Percentiles rank a stretch among this genome's conserved stretches.
Evolutionary conservation across 345 rosid genomes (phyloP).

Genomic region (Lagerstroemia speciosa): DNA sequence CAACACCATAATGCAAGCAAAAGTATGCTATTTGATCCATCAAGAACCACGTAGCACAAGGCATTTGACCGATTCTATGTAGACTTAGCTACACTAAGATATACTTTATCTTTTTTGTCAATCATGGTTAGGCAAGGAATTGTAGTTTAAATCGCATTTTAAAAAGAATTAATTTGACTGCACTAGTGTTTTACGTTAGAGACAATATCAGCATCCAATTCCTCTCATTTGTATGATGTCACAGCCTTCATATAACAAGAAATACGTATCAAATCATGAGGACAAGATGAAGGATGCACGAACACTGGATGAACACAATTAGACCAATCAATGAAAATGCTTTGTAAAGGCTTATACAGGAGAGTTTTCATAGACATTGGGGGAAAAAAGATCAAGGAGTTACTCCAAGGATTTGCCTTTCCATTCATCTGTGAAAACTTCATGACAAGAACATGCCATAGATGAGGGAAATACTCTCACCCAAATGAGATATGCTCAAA

Average conservation of each 20-base stretch:
- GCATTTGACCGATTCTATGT: neutral
- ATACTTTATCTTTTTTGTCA: neutral
- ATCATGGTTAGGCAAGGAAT: too few relatives aligned
- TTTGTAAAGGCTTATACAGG: neutral
- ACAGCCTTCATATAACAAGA: neutral
- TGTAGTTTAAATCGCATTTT: neutral
- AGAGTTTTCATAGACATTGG: neutral
- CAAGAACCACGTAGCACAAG: neutral
- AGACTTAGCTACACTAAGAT: neutral
- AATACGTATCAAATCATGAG: neutral
- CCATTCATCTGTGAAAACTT: neutral
- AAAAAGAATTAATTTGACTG: too few relatives aligned
- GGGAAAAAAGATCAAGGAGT: neutral
- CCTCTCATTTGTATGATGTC: neutral
- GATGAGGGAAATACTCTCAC: neutral
- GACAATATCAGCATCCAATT: neutral
- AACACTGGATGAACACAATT: neutral
- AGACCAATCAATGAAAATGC: neutral
- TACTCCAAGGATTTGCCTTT: neutral
- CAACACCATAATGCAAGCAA: neutral
- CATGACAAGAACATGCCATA: neutral
- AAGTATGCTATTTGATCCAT: neutral
- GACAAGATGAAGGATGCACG: neutral
- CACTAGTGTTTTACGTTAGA: neutral
- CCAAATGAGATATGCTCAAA: neutral